Percentiles rank a stretch among this genome's conserved stretches.
Conservation (phyloP, 495 filamentous ascomycete genomes). For the Pseudotulostoma volvatum region DNA sequence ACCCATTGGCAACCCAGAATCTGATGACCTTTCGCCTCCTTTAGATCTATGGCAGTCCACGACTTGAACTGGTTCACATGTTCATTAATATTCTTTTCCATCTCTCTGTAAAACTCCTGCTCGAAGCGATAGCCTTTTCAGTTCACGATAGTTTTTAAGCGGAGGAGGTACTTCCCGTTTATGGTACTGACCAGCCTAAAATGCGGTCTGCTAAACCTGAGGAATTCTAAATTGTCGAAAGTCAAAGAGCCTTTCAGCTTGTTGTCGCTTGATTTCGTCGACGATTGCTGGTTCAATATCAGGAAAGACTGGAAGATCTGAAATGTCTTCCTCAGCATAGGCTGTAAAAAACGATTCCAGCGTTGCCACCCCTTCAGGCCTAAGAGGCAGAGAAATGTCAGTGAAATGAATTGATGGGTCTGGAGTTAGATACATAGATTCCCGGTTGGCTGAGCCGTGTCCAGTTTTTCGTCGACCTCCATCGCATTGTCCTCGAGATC, state of each 20-base stretch:
- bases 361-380: not conserved
- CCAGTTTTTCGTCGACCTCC: not conserved
- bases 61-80: slow-evolving; percentile 1
- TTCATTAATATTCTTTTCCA: not conserved
- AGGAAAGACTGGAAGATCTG: slow-evolving; percentile 1
- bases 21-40: slow-evolving; percentile 1
- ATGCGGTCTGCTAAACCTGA: not conserved
- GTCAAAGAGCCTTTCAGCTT: not conserved
- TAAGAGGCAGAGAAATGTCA: not conserved
- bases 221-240: not conserved
- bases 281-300: not conserved
- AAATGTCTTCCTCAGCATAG: not conserved
- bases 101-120: not conserved
- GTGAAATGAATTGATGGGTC: not conserved
- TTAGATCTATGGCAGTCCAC: not conserved
- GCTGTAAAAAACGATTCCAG: not conserved
- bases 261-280: not conserved
- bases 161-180: not conserved
- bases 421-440: not conserved
- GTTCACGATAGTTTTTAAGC: slow-evolving; percentile 1
- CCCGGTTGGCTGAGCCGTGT: not conserved
- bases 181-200: not conserved
- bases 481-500: not conserved
- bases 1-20: slow-evolving; percentile 6
- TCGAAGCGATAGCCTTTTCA: not conserved